Percentiles rank a stretch among this genome's conserved stretches.
Evolutionary conservation across 352 stramenopile species (phyloP).

Genomic region (Blastocystis sp.): DNA sequence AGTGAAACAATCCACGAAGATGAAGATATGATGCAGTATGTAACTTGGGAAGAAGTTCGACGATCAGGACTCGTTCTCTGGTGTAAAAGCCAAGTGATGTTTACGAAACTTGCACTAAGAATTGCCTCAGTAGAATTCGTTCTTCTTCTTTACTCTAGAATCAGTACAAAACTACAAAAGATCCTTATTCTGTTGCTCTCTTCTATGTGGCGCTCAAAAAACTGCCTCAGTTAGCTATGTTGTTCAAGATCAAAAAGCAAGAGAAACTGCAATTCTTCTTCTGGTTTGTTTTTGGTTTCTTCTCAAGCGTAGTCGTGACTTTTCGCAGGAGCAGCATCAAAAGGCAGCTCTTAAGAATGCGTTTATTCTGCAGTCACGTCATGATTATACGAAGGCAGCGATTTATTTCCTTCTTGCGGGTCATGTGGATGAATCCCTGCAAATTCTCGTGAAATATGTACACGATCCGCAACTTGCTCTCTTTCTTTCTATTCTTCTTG

Average conservation of each 20-base stretch:
- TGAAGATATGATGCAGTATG: background rate
- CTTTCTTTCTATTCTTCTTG: slow-evolving; percentile 4
- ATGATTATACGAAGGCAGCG: slow-evolving; percentile 43
- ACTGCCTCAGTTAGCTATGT: background rate
- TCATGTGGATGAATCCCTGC: background rate
- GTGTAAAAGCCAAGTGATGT: background rate
- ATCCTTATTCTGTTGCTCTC: background rate
- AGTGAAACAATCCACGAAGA: background rate
- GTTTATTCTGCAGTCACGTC: slow-evolving; percentile 5
- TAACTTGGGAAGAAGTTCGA: background rate
- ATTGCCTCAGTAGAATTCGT: background rate
- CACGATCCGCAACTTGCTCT: slow-evolving; percentile 41
- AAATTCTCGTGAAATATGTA: slow-evolving; percentile 20
- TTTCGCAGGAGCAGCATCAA: background rate
- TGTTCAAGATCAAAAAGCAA: slow-evolving; percentile 40
- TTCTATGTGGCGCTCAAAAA: slow-evolving; percentile 34
- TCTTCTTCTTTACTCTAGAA: background rate
- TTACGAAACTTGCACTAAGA: background rate
- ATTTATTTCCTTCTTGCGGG: slow-evolving; percentile 11
- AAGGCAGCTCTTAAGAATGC: slow-evolving; percentile 53
- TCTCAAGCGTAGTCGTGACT: slow-evolving; percentile 4
- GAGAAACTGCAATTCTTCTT: background rate
- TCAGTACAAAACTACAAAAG: background rate
- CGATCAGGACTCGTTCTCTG: slow-evolving; percentile 2
- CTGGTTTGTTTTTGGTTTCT: background rate